Evolutionary conservation across 805 yeast genomes (phyloP).

Genomic region (Blastobotrys robertii): DNA sequence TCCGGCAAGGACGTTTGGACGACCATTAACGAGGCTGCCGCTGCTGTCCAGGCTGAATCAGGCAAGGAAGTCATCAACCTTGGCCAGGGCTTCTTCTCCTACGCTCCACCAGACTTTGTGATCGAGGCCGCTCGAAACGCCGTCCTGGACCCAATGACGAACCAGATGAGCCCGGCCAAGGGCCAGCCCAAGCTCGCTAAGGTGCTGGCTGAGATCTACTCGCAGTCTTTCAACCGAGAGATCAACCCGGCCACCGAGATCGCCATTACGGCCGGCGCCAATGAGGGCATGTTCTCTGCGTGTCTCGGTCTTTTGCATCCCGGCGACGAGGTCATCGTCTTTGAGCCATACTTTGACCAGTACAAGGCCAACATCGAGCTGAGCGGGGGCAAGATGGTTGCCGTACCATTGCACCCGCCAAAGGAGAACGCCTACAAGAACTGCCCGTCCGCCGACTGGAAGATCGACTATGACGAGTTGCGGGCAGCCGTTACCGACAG

Average conservation of each 20-base stretch:
- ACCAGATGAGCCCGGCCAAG: slow-evolving; percentile 87
- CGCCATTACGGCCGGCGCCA: slow-evolving; percentile 90
- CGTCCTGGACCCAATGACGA: slow-evolving; percentile 58
- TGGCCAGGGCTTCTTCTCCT: slow-evolving; percentile 97
- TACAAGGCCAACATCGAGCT: slow-evolving; percentile 89
- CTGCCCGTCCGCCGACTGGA: slow-evolving; percentile 82
- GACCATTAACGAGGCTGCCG: slow-evolving; percentile 90
- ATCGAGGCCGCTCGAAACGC: slow-evolving; percentile 72
- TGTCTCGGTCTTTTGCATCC: slow-evolving; percentile 75
- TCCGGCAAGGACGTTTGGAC: slow-evolving; percentile 84
- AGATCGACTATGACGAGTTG: slow-evolving; percentile 67
- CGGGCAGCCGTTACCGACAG: slow-evolving; percentile 59
- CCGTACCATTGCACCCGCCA: slow-evolving; percentile 83
- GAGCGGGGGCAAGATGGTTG: slow-evolving; percentile 85
- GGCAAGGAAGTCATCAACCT: slow-evolving; percentile 79
- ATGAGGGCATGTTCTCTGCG: slow-evolving; percentile 83
- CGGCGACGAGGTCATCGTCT: slow-evolving; percentile 93
- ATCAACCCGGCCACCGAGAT: slow-evolving; percentile 51
- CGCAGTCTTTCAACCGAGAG: slow-evolving; percentile 51
- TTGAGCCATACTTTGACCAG: slow-evolving; percentile 96
- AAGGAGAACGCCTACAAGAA: slow-evolving; percentile 49
- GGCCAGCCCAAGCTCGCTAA: slow-evolving; percentile 73
- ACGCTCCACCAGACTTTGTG: slow-evolving; percentile 92
- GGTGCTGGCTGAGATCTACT: slow-evolving; percentile 62
- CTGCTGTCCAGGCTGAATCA: slow-evolving; percentile 54